phyloP scores from a whole-genome alignment of 257 asterid species.

The Penstemon barbatus region DNA sequence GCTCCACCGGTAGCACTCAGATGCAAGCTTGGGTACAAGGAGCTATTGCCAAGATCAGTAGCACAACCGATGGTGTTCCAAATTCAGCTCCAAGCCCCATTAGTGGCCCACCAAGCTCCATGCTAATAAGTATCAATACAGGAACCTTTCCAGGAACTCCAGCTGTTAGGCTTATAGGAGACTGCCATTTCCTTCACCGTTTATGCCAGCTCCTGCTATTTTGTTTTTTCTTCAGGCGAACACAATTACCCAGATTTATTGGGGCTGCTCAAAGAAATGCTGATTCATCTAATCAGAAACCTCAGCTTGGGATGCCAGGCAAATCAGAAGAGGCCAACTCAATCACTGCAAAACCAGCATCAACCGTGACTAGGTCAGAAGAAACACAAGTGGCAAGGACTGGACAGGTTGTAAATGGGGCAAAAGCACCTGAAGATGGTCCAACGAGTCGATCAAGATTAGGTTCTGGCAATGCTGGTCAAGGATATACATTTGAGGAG shows the following conservation, averaged over 20 bases:
- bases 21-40: conserved; percentile 99
- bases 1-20: conserved; percentile 88
- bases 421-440: conserved; percentile 87
- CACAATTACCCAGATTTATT: conserved; percentile 72
- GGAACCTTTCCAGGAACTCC: conserved; percentile 99
- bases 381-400: conserved; percentile 60
- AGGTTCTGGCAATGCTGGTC: conserved; percentile 99
- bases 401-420: conserved; percentile 62
- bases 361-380: conserved; percentile 51
- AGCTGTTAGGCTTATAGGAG: conserved; percentile 98
- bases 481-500: conserved; percentile 99
- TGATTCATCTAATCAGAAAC: conserved; percentile 69
- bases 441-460: conserved; percentile 83
- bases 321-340: conserved; percentile 81
- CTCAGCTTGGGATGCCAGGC: conserved; percentile 59
- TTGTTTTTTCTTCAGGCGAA: conserved; percentile 91
- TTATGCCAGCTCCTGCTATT: conserved; percentile 92
- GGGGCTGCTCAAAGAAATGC: conserved; percentile 77
- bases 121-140: conserved; percentile 95
- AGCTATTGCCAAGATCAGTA: conserved; percentile 94
- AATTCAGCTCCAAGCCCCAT: conserved; percentile 82
- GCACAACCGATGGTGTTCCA: conserved; percentile 79
- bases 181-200: conserved; percentile 96
- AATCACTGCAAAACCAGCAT: conserved; percentile 50
- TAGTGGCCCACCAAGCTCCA: conserved; percentile 80